Conservation (phyloP, 257 asterid species). For the Solanum habrochaites region DNA sequence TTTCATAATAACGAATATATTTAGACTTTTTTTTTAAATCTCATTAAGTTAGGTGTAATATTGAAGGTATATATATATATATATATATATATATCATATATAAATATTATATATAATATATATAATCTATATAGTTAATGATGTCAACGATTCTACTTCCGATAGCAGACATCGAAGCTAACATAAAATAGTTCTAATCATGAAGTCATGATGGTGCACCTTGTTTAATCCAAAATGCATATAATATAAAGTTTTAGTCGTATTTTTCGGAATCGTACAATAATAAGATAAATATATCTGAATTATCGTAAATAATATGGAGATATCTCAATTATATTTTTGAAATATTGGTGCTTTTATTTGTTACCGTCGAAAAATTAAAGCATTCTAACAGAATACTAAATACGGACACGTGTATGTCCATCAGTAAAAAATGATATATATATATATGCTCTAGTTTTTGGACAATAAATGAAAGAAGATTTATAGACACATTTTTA, state of each 20-base stretch:
- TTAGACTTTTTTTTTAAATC: too few species aligned
- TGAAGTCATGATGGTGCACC: not conserved
- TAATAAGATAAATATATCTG: not conserved
- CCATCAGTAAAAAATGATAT: too few species aligned
- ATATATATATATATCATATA: too few species aligned
- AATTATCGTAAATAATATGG: too few species aligned
- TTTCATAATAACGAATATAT: not conserved
- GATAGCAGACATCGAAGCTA: not conserved
- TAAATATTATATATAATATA: too few species aligned
- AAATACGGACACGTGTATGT: too few species aligned
- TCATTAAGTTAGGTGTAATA: not conserved
- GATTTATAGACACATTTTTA: not conserved
- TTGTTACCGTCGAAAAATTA: too few species aligned
- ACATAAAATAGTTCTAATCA: not conserved
- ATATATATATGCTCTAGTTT: too few species aligned
- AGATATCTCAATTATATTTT: too few species aligned
- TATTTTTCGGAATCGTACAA: not conserved
- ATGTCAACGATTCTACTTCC: not conserved
- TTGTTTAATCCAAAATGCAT: not conserved
- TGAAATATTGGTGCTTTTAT: accelerated
- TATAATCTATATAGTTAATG: too few species aligned
- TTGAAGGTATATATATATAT: not conserved
- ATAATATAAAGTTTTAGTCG: not conserved
- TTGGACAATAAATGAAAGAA: accelerated
- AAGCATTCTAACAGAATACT: accelerated